Percentiles rank a stretch among this genome's conserved stretches.
Evolutionary conservation across 78 protist genomes (phyloP).

Genomic region (Mantamonas sphyraenae): DNA sequence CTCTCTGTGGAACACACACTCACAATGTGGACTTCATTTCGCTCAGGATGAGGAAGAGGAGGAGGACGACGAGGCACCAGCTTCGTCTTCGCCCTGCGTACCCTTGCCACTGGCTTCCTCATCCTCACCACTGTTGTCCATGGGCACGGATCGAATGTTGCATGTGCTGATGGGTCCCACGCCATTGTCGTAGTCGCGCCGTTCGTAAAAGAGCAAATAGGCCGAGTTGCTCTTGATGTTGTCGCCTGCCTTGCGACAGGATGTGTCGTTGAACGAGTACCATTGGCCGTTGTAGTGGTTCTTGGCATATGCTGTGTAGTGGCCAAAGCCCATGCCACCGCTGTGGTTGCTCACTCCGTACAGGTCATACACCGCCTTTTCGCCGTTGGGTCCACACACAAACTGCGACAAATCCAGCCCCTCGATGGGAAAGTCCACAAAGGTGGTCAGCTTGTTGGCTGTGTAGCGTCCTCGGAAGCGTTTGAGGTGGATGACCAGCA

Average conservation of each 20-base stretch:
- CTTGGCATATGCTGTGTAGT: slow-evolving; percentile 51
- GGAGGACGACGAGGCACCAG: no score
- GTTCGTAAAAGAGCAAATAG: slow-evolving; percentile 20
- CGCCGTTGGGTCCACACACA: neutral
- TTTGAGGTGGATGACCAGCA: slow-evolving; percentile 32
- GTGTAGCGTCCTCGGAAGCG: slow-evolving; percentile 4
- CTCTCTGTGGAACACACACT: no score
- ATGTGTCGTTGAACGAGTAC: slow-evolving; percentile 24
- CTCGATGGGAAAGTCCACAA: slow-evolving; percentile 28
- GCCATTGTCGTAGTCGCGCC: no score
- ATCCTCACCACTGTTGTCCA: no score
- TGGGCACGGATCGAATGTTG: no score
- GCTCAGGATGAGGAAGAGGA: no score
- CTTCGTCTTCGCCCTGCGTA: no score
- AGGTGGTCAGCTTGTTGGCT: slow-evolving; percentile 3
- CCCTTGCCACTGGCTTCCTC: no score
- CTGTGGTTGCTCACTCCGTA: slow-evolving; percentile 15
- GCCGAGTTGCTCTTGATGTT: slow-evolving; percentile 2
- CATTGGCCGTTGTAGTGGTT: neutral
- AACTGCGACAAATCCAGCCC: slow-evolving; percentile 10
- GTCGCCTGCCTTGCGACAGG: neutral
- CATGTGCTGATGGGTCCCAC: no score
- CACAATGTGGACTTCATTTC: no score
- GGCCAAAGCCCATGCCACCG: slow-evolving; percentile 34
- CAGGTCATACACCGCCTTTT: slow-evolving; percentile 26